Percentiles rank a stretch among this genome's conserved stretches.
Evolutionary conservation across 345 rosid genomes (phyloP).

Genomic region (Adansonia digitata): DNA sequence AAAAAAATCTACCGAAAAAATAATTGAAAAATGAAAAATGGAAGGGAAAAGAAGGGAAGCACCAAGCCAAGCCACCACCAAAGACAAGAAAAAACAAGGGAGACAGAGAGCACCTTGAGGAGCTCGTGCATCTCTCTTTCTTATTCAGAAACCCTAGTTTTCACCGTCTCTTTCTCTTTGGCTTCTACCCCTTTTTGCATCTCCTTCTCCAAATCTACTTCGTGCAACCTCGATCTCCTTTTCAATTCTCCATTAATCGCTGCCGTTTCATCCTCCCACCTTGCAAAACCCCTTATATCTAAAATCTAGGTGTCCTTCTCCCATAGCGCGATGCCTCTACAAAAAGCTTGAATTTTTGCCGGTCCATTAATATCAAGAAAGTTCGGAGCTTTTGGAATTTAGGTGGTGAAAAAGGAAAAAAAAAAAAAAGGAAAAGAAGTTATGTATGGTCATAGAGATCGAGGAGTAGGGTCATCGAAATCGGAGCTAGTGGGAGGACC

Average conservation of each 20-base stretch:
- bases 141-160: constrained; percentile 34
- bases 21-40: background rate
- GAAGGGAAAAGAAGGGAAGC: constrained; percentile 13
- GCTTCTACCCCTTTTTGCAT: background rate
- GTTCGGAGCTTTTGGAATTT: background rate
- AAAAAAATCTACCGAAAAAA: background rate
- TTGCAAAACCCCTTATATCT: constrained; percentile 2
- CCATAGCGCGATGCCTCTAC: background rate
- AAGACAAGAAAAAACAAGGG: constrained; percentile 22
- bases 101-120: constrained; percentile 29
- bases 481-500: constrained; percentile 67
- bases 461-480: constrained; percentile 67
- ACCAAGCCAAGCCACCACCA: constrained; percentile 17
- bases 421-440: no score
- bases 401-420: background rate
- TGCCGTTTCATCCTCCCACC: background rate
- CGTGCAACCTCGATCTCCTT: background rate
- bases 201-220: background rate
- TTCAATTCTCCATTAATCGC: background rate
- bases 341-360: background rate
- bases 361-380: background rate
- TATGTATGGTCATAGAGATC: constrained; percentile 60
- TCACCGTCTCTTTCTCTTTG: constrained; percentile 25
- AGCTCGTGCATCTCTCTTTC: constrained; percentile 22
- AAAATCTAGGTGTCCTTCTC: background rate